Evolutionary conservation across 352 stramenopile genomes (phyloP).

Genomic region (Phytophthora quininea): DNA sequence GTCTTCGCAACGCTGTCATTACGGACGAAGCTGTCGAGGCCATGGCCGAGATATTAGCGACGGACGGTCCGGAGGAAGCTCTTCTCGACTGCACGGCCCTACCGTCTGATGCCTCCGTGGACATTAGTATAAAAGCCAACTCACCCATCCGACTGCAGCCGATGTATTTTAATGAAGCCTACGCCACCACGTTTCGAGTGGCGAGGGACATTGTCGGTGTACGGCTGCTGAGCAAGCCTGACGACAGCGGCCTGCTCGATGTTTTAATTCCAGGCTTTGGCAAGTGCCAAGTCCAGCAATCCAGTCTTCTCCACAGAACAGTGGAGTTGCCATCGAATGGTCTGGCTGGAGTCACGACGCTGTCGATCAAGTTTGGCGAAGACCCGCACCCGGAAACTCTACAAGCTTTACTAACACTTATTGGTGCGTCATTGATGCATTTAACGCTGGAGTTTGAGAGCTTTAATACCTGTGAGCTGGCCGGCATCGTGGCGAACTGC

Average conservation of each 20-base stretch:
- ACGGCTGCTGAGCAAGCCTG: conserved; percentile 4
- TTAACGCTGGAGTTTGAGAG: conserved; percentile 23
- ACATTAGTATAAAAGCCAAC: conserved; percentile 21
- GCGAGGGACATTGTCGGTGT: conserved; percentile 22
- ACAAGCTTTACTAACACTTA: conserved; percentile 25
- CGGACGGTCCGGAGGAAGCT: conserved; percentile 25
- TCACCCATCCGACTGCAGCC: conserved; percentile 13
- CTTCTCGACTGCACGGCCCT: conserved; percentile 8
- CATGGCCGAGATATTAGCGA: conserved; percentile 25
- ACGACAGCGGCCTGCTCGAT: conserved; percentile 6
- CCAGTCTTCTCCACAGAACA: conserved; percentile 10
- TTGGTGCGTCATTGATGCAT: conserved; percentile 27
- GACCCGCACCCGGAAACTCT: conserved; percentile 22
- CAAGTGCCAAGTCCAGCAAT: conserved; percentile 21
- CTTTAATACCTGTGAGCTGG: conserved; percentile 21
- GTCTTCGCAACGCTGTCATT: conserved; percentile 23
- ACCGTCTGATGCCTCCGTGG: conserved; percentile 7
- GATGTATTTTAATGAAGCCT: conserved; percentile 14
- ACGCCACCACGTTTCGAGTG: conserved; percentile 12
- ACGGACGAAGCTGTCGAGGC: conserved; percentile 24
- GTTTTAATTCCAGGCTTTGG: conserved; percentile 30
- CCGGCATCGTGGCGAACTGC: conserved; percentile 29
- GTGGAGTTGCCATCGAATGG: conserved; percentile 17
- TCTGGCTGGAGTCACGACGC: conserved; percentile 26
- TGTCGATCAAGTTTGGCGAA: conserved; percentile 27